Evolutionary conservation across 75 land plant species (phyloP).

Genomic region (Azolla pinnata): DNA sequence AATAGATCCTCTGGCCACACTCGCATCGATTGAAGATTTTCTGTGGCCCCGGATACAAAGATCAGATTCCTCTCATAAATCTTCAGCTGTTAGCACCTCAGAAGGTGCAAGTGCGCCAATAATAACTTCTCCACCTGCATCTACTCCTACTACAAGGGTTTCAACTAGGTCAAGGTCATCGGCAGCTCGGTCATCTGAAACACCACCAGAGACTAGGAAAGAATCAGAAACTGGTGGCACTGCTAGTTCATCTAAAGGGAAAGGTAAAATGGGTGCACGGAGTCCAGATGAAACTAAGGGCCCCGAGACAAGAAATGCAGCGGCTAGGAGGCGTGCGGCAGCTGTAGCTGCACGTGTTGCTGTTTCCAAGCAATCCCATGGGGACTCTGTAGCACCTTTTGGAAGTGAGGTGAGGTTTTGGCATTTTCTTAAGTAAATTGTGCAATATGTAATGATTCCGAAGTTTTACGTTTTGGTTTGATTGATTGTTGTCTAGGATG

Average conservation of each 20-base stretch:
- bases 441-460: not conserved
- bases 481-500: conserved; percentile 48
- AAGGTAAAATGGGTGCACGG: conserved; percentile 47
- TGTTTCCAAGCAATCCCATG: conserved; percentile 40
- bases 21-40: conserved; percentile 87
- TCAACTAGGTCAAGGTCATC: conserved; percentile 78
- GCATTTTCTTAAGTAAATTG: not conserved
- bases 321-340: conserved; percentile 71
- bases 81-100: conserved; percentile 29
- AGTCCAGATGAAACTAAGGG: conserved; percentile 50
- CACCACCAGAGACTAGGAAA: conserved; percentile 23
- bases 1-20: conserved; percentile 84
- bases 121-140: conserved; percentile 34
- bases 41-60: conserved; percentile 83
- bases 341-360: conserved; percentile 49
- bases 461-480: not conserved
- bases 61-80: conserved; percentile 44
- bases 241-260: conserved; percentile 60
- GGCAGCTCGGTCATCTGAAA: conserved; percentile 30
- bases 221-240: conserved; percentile 27
- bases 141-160: conserved; percentile 53
- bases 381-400: conserved; percentile 23
- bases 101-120: conserved; percentile 32
- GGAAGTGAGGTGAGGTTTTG: conserved; percentile 5
- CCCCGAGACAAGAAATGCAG: conserved; percentile 89